Conservation (phyloP, 371 early-diverging fungal species). For the Sporodiniella umbellata region DNA sequence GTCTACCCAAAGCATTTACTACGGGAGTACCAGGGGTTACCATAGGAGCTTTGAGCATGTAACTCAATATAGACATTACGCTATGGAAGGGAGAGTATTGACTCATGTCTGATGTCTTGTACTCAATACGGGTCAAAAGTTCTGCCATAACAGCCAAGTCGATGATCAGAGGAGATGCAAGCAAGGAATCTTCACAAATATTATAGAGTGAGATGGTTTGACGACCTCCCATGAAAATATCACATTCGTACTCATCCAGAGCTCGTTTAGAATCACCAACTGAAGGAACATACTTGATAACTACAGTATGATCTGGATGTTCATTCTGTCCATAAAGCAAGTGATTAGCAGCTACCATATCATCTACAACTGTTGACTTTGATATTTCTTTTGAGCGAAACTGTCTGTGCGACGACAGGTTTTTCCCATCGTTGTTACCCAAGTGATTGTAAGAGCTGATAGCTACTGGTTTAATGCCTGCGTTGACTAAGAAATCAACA, state of each 20-base stretch:
- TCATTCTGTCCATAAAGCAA: slow-evolving; percentile 84
- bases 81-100: slow-evolving; percentile 86
- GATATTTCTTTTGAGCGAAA: slow-evolving; percentile 98
- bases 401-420: slow-evolving; percentile 94
- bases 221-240: slow-evolving; percentile 97
- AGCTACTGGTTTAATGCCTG: slow-evolving; percentile 96
- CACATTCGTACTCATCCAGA: slow-evolving; percentile 94
- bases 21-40: slow-evolving; percentile 91
- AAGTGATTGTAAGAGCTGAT: slow-evolving; percentile 98
- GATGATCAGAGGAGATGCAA: slow-evolving; percentile 95
- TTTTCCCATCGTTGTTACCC: slow-evolving; percentile 98
- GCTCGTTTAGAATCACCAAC: slow-evolving; percentile 98
- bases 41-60: slow-evolving; percentile 92
- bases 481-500: slow-evolving; percentile 95
- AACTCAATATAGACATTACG: slow-evolving; percentile 85
- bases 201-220: slow-evolving; percentile 96
- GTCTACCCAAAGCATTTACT: slow-evolving; percentile 92
- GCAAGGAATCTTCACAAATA: slow-evolving; percentile 96
- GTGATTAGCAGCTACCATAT: slow-evolving; percentile 94
- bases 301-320: slow-evolving; percentile 95
- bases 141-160: slow-evolving; percentile 92
- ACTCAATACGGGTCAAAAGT: slow-evolving; percentile 93
- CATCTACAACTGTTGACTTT: slow-evolving; percentile 96
- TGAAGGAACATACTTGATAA: slow-evolving; percentile 96
- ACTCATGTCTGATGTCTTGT: slow-evolving; percentile 64